Base-by-base conservation (phyloP, 768 basidiomycete genomes). In the Collybia sordida region DNA sequence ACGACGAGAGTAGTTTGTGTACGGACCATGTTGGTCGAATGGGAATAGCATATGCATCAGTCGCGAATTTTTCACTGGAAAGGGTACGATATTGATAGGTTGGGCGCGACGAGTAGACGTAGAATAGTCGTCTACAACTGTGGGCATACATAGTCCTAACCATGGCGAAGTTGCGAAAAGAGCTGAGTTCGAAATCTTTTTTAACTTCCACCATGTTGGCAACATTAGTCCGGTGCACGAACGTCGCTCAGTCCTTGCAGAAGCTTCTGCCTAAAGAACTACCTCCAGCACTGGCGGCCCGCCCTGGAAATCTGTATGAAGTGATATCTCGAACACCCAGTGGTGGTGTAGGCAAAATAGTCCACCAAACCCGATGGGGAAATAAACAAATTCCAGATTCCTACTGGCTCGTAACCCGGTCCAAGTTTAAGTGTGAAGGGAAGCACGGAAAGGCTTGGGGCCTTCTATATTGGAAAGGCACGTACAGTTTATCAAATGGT, bases 401-500 rank as follows among this genome's bases (percentile, higher is more conserved):
- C 50, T 90, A 82, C 63, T 93, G 92, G 91, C 64, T 79, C 28
- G 77, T 93, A 36, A 91, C 90, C 3, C 74, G 79, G 59, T 77
- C 87, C 25, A 71, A 73, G 53, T 81, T 92, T 63, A 93, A 92
- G 66, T 72, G 73, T 37, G 83, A 84, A 55, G 90, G 90, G 22
- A 73, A 66, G 22, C 87, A 91, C 57, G 91, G 91, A 2, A 91
- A 85, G 64, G 90, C 81, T 15, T 93, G 92, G 92, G 91, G 91
- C 6, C 72, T 74, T 51, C 69, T 93, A 4, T 76, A 83, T 48
- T 93, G 90, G 89, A 82, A 77, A 72, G 89, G 91, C 91, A 45
- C 51, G 82, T 69, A 15, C 21, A 18, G 11, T 19, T 22, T n/a
- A 2, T 49, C 35, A 18, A 38, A 44, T 42, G n/a, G 42, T 34